Evolutionary conservation across 2,329 filamentous ascomycete species (phyloP).

Genomic region (Ceratocystis cubensis): DNA sequence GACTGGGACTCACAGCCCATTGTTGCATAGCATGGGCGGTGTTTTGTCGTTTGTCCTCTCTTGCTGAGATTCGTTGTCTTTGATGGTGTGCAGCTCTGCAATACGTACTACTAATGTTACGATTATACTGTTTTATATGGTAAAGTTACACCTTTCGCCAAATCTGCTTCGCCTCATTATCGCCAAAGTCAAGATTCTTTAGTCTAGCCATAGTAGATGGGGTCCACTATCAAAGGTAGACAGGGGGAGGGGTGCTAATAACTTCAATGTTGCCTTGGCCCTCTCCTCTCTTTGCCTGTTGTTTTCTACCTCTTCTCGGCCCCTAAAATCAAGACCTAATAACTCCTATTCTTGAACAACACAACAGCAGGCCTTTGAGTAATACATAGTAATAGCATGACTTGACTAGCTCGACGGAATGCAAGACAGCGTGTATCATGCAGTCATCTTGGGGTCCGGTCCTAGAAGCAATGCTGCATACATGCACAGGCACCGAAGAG

Average conservation of each 20-base stretch:
- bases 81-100: neutral
- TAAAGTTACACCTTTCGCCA: conserved; percentile 1
- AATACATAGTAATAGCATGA: neutral
- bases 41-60: neutral
- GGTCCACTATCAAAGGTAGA: neutral
- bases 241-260: neutral
- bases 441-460: neutral
- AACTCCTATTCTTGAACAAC: neutral
- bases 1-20: neutral
- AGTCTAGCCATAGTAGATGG: neutral
- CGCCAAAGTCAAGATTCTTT: neutral
- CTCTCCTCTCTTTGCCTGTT: neutral
- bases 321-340: neutral
- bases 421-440: neutral
- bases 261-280: neutral
- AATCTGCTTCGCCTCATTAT: conserved; percentile 5
- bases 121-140: neutral
- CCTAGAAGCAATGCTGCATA: neutral
- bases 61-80: neutral
- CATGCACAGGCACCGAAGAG: neutral
- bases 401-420: neutral
- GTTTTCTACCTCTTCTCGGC: neutral
- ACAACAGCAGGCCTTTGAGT: neutral
- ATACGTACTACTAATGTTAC: neutral
- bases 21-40: neutral